Base-by-base conservation (phyloP, 1,284 basidiomycete genomes). In the Ganoderma resinaceum region DNA sequence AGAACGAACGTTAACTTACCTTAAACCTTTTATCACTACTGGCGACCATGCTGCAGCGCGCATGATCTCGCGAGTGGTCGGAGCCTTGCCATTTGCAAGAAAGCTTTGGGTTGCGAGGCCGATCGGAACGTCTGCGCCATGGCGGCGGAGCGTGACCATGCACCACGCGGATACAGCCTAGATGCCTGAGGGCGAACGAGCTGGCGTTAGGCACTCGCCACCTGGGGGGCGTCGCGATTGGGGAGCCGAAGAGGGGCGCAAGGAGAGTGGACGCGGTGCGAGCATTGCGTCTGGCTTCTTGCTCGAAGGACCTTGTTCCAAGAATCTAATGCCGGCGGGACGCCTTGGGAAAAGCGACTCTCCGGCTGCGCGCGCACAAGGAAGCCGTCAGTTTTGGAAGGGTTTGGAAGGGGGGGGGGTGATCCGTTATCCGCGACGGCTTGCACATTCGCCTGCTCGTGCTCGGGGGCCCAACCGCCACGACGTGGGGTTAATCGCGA, bases 401-500 rank as follows among this genome's bases (percentile, higher is more conserved):
- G 37, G 35, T 35, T 35, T 4, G 35, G 35, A 9, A 35, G 35
- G 4, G 4, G 35, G 4, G 4, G 35, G 35, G 35, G 35, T 49
- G 46, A 49, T 49, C 46, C 46, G 23, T 12, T 12, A 11, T 49
- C 1, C 23, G 23, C 46, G 46, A 26, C 23, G 2, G 46, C 46
- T 49, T 49, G 23, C 23, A 26, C 46, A 49, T 20, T 4, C 23
- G 26, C 46, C 46, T n/a, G n/a, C n/a, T n/a, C n/a, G n/a, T n/a
- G n/a, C 20, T 23, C 23, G 37, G 14, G 37, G 9, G 23, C 23
- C 46, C 23, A 23, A 49, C 46, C 11, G 46, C 46, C 46, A 49
- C 46, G 46, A 49, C 14, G 46, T 49, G 46, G 46, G 46, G 46
- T 49, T 49, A 49, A 55, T 55, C 53, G 18, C 53, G 53, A 55